phyloP scores from a whole-genome alignment of 2,329 filamentous ascomycete species.

The Seiridium unicorne region DNA sequence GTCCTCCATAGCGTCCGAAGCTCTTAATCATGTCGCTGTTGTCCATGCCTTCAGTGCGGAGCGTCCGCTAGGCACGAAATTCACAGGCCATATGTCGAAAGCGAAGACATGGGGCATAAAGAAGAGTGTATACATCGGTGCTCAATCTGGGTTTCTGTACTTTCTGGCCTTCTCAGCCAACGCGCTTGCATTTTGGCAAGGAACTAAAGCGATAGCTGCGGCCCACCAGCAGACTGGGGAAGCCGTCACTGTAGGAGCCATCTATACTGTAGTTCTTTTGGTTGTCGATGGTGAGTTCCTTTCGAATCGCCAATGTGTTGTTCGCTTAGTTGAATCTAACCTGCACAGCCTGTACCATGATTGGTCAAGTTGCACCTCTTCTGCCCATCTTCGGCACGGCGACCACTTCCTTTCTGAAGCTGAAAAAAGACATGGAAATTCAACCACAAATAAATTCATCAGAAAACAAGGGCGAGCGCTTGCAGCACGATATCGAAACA shows the following conservation, averaged over 20 bases:
- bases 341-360: conserved; percentile 49
- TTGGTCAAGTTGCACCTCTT: conserved; percentile 62
- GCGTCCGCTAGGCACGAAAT: conserved; percentile 57
- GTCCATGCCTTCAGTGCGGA: conserved; percentile 65
- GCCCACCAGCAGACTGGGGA: conserved; percentile 14
- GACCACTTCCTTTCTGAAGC: conserved; percentile 55
- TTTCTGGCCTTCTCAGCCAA: conserved; percentile 69
- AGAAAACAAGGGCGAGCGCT: not conserved
- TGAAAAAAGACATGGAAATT: conserved; percentile 57
- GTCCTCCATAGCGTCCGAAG: conserved; percentile 62
- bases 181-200: conserved; percentile 67
- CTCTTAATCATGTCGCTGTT: conserved; percentile 57
- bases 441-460: conserved; percentile 35
- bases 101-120: conserved; percentile 53
- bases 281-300: conserved; percentile 42
- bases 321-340: conserved; percentile 22
- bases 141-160: conserved; percentile 61
- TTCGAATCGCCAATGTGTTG: conserved; percentile 22
- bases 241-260: conserved; percentile 28
- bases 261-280: conserved; percentile 54
- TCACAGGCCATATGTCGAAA: conserved; percentile 48
- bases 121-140: conserved; percentile 55
- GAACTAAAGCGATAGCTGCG: conserved; percentile 48
- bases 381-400: conserved; percentile 60
- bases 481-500: conserved; percentile 7